These are phyloP conservation scores for Vitis hybrid DNA, from an alignment of 177 flowering plant species.

Conservation along the genomic window DNA sequence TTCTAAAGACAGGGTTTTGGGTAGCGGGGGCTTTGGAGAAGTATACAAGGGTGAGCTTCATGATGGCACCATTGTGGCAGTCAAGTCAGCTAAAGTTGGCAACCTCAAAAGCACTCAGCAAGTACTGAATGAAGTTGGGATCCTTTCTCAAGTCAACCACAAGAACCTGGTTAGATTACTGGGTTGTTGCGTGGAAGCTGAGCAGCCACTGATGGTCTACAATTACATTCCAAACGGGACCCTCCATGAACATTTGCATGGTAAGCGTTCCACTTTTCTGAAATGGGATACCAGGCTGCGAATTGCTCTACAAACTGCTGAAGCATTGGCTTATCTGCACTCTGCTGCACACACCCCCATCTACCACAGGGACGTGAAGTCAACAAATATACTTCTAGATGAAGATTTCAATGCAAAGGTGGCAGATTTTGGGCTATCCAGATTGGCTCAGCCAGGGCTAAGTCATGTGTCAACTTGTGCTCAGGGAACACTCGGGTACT, in stretches of 20 bases:
- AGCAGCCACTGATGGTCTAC: slow-evolving; percentile 66
- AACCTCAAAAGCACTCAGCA: slow-evolving; percentile 67
- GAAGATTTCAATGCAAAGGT: slow-evolving; percentile 57
- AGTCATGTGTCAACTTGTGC: slow-evolving; percentile 76
- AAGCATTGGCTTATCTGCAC: slow-evolving; percentile 67
- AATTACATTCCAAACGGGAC: slow-evolving; percentile 70
- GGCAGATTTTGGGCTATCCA: slow-evolving; percentile 67
- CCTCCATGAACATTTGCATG: slow-evolving; percentile 54
- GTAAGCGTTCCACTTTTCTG: slow-evolving; percentile 36
- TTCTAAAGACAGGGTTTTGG: slow-evolving; percentile 46
- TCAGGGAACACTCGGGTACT: slow-evolving; percentile 69
- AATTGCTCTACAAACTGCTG: slow-evolving; percentile 64
- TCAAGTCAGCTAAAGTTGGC: slow-evolving; percentile 66
- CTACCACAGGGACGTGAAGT: slow-evolving; percentile 70
- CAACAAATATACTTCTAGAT: slow-evolving; percentile 66
- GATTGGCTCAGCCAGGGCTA: slow-evolving; percentile 58
- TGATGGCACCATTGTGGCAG: slow-evolving; percentile 65
- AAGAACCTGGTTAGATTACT: slow-evolving; percentile 58
- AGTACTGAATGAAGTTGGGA: slow-evolving; percentile 68
- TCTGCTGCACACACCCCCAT: slow-evolving; percentile 62
- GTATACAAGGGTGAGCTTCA: slow-evolving; percentile 67
- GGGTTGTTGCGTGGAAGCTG: slow-evolving; percentile 64
- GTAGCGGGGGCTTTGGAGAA: slow-evolving; percentile 69
- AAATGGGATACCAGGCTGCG: slow-evolving; percentile 52
- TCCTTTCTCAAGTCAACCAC: slow-evolving; percentile 76